phyloP scores from a whole-genome alignment of 2,329 filamentous ascomycete genomes.

The Sporothrix sp. region DNA sequence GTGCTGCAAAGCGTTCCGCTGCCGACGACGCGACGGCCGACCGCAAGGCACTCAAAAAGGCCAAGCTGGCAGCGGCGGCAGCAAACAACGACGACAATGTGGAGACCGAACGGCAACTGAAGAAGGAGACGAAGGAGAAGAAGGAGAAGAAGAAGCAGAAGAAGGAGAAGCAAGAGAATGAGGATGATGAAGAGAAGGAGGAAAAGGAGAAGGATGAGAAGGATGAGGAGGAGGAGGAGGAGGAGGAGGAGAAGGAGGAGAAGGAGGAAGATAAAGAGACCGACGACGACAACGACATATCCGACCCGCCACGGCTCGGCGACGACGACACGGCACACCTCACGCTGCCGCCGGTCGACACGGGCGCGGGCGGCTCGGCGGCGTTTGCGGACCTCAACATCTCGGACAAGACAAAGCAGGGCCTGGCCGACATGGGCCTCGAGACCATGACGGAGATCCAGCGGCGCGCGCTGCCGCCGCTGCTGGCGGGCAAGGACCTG shows the following conservation, averaged over 20 bases:
- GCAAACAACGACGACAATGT: constrained; percentile 11
- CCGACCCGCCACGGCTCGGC: constrained; percentile 18
- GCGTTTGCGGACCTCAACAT: constrained; percentile 70
- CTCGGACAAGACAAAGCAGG: constrained; percentile 79
- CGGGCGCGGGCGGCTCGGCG: constrained; percentile 42
- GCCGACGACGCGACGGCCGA: constrained; percentile 6
- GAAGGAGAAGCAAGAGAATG: not conserved
- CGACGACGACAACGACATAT: constrained; percentile 24
- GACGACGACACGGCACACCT: constrained; percentile 31
- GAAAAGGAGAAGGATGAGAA: constrained; percentile 21
- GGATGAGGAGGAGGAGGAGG: not conserved
- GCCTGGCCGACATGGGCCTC: constrained; percentile 85
- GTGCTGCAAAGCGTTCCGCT: constrained; percentile 14
- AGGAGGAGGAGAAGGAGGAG: constrained; percentile 12
- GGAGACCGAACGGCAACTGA: constrained; percentile 7
- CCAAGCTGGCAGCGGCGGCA: constrained; percentile 7
- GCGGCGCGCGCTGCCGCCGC: constrained; percentile 72
- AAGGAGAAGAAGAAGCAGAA: constrained; percentile 11
- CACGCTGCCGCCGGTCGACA: constrained; percentile 45
- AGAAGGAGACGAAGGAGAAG: constrained; percentile 18
- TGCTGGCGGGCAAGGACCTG: constrained; percentile 79
- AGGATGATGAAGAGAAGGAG: constrained; percentile 16
- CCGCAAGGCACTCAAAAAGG: constrained; percentile 17
- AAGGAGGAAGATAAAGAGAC: constrained; percentile 16
- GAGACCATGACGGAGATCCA: constrained; percentile 95